Evolutionary conservation across 1,284 basidiomycete species (phyloP).

Genomic region (Malassezia sympodialis): DNA sequence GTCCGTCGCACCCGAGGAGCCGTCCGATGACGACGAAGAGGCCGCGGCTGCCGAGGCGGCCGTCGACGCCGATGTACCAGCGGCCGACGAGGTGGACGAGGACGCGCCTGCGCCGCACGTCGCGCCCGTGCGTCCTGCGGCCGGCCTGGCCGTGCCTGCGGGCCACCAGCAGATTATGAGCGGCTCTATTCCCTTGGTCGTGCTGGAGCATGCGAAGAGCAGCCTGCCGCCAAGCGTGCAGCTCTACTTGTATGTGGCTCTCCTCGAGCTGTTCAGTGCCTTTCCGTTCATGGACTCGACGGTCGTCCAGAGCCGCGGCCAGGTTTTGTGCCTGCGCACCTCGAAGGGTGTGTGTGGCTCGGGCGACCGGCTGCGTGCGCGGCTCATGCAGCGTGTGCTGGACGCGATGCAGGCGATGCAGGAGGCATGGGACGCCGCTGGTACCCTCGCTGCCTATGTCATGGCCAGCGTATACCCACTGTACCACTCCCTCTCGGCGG

Average conservation of each 20-base stretch:
- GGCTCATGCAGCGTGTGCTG: constrained; percentile 26
- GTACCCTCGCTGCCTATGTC: constrained; percentile 12
- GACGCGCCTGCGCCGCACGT: constrained; percentile 18
- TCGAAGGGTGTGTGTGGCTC: constrained; percentile 9
- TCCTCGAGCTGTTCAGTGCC: constrained; percentile 24
- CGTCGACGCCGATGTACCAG: constrained; percentile 11
- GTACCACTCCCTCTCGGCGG: constrained; percentile 6
- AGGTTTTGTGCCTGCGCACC: constrained; percentile 2
- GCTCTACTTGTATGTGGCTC: constrained; percentile 24
- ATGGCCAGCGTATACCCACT: constrained; percentile 5
- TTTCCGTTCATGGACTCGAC: constrained; percentile 33
- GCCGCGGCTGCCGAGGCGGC: constrained; percentile 16
- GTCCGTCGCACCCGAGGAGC: constrained; percentile 3
- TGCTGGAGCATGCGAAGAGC: constrained; percentile 26
- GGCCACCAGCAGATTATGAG: constrained; percentile 31
- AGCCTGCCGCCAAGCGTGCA: constrained; percentile 27
- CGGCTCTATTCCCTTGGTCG: constrained; percentile 30
- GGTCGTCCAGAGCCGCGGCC: neutral
- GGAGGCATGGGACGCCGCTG: constrained; percentile 20
- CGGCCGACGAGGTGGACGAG: neutral
- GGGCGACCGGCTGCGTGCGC: constrained; percentile 24
- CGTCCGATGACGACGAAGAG: constrained; percentile 23
- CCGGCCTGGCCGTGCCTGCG: constrained; percentile 16
- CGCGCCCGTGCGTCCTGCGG: constrained; percentile 5
- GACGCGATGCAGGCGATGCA: constrained; percentile 18